Percentiles rank a stretch among this genome's conserved stretches.
These are phyloP conservation scores for Aphanomyces cochlioides DNA, from an alignment of 352 stramenopile genomes.

Conservation along the genomic window DNA sequence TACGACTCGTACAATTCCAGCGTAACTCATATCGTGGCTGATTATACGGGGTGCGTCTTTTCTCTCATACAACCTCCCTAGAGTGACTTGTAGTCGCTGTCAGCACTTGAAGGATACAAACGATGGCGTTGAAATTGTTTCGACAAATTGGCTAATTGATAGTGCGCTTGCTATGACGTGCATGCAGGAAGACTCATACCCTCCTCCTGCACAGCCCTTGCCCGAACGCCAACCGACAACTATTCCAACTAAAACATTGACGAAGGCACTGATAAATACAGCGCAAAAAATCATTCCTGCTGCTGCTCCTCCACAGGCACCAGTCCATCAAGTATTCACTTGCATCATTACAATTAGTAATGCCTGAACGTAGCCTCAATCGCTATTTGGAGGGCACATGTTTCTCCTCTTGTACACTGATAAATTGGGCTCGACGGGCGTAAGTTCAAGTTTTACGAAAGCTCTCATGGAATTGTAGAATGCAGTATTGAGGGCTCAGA, in stretches of 20 bases:
- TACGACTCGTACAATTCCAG: constrained; percentile 53
- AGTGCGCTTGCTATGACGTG: constrained; percentile 47
- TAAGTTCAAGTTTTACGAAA: background rate
- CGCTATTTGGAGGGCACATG: constrained; percentile 45
- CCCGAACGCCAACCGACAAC: constrained; percentile 1
- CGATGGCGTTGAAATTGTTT: constrained; percentile 48
- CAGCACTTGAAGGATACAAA: constrained; percentile 33
- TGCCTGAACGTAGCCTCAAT: too few species aligned
- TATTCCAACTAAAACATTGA: too few species aligned
- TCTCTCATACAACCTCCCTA: background rate
- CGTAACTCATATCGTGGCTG: constrained; percentile 68
- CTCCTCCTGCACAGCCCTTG: constrained; percentile 34
- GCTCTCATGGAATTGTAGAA: constrained; percentile 31
- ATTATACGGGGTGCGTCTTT: constrained; percentile 39
- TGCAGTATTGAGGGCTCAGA: constrained; percentile 32
- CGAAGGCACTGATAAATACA: too few species aligned
- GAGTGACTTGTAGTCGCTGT: constrained; percentile 31
- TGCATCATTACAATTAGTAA: too few species aligned
- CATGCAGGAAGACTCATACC: constrained; percentile 61
- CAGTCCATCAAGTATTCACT: too few species aligned
- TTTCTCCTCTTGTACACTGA: constrained; percentile 61
- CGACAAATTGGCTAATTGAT: constrained; percentile 62
- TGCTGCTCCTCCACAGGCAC: background rate
- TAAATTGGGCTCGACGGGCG: constrained; percentile 6
- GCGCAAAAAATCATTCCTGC: background rate